phyloP scores from a whole-genome alignment of 2,329 filamentous ascomycete species.

The Nannizziopsis arthrosporioides region DNA sequence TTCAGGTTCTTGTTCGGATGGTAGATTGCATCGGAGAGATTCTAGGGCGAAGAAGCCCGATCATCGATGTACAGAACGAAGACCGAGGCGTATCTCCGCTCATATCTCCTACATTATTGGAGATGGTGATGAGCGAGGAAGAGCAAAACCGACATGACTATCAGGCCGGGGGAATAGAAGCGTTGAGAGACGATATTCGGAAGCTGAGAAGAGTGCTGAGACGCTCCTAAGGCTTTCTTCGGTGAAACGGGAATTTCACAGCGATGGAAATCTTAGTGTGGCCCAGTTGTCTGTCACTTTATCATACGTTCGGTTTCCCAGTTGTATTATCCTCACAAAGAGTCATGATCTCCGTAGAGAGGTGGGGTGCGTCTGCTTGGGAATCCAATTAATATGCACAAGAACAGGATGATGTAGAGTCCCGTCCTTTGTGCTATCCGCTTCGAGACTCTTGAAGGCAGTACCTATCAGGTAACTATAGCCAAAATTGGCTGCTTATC shows the following conservation, averaged over 20 bases:
- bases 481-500: too few relatives aligned
- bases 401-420: too few relatives aligned
- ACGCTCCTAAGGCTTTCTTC: background rate
- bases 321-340: background rate
- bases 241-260: background rate
- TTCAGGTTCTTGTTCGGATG: constrained; percentile 7
- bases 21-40: constrained; percentile 6
- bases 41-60: background rate
- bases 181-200: constrained; percentile 7
- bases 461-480: too few relatives aligned
- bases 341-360: too few relatives aligned
- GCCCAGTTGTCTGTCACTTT: too few relatives aligned
- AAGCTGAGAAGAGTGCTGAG: constrained; percentile 5
- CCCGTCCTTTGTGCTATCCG: too few relatives aligned
- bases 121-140: constrained; percentile 5
- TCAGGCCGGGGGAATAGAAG: constrained; percentile 2
- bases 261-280: too few relatives aligned
- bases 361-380: too few relatives aligned
- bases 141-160: background rate
- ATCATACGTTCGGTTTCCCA: background rate
- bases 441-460: too few relatives aligned
- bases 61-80: background rate
- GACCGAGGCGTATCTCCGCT: background rate
- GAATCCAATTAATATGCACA: too few relatives aligned
- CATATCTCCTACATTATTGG: constrained; percentile 1